Evolutionary conservation across 2,329 filamentous ascomycete species (phyloP).

Genomic region (Alternaria gansuensis): DNA sequence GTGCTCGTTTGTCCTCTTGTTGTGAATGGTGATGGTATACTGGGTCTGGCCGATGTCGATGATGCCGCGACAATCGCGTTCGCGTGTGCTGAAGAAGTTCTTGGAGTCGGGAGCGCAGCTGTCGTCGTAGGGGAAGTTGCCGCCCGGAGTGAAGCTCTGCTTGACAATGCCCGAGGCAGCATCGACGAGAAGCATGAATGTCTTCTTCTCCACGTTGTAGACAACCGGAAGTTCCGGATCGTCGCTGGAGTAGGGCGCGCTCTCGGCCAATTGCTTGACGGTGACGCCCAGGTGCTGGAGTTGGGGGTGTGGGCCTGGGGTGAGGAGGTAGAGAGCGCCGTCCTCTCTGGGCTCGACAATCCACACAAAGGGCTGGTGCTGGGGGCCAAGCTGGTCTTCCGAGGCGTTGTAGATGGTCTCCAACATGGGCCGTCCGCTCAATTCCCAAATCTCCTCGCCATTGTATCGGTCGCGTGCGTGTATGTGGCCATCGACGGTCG

Average conservation of each 20-base stretch:
- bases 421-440: slow-evolving; percentile 87
- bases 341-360: slow-evolving; percentile 91
- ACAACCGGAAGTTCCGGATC: slow-evolving; percentile 74
- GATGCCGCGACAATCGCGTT: slow-evolving; percentile 75
- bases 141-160: slow-evolving; percentile 82
- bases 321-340: slow-evolving; percentile 86
- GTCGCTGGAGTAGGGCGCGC: slow-evolving; percentile 77
- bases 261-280: slow-evolving; percentile 87
- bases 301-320: slow-evolving; percentile 68
- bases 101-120: slow-evolving; percentile 73
- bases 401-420: slow-evolving; percentile 80
- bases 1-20: slow-evolving; percentile 73
- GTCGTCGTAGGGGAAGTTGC: slow-evolving; percentile 72
- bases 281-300: slow-evolving; percentile 74
- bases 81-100: slow-evolving; percentile 62
- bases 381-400: slow-evolving; percentile 39
- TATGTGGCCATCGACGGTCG: slow-evolving; percentile 98
- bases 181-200: slow-evolving; percentile 86
- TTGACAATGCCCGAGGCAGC: slow-evolving; percentile 83
- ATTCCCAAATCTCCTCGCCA: slow-evolving; percentile 83
- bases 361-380: slow-evolving; percentile 89
- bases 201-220: slow-evolving; percentile 92
- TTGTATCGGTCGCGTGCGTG: slow-evolving; percentile 90
- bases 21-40: slow-evolving; percentile 87
- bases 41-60: slow-evolving; percentile 86